These are phyloP conservation scores for Phyllosticta citriasiana DNA, from an alignment of 2,329 filamentous ascomycete genomes.

Conservation along the genomic window DNA sequence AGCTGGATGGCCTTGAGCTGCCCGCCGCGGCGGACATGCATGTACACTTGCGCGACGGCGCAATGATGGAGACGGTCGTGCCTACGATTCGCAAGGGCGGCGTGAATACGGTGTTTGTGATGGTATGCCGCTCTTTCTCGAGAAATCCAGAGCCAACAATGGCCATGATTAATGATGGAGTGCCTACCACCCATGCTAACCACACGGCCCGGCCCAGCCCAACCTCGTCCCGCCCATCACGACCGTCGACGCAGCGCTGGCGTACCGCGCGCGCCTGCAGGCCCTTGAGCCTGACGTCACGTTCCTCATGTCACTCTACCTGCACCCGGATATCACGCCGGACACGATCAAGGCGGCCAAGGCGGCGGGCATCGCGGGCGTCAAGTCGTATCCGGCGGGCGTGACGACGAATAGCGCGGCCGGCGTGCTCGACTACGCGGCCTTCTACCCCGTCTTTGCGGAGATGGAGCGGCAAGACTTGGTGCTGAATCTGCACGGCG, in stretches of 20 bases:
- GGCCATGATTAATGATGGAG: neutral
- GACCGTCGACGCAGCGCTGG: slow-evolving; percentile 36
- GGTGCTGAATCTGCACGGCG: slow-evolving; percentile 89
- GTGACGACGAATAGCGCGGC: slow-evolving; percentile 45
- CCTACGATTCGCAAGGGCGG: slow-evolving; percentile 42
- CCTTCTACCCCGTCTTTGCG: slow-evolving; percentile 71
- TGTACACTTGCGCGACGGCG: slow-evolving; percentile 43
- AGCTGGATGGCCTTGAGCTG: slow-evolving; percentile 35
- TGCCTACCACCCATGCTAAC: neutral
- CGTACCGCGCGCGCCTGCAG: slow-evolving; percentile 35
- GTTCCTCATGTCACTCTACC: slow-evolving; percentile 43
- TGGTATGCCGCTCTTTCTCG: slow-evolving; percentile 25
- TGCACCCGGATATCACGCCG: slow-evolving; percentile 39
- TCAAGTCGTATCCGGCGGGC: slow-evolving; percentile 57
- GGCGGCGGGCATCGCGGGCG: slow-evolving; percentile 58
- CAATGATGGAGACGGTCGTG: slow-evolving; percentile 42
- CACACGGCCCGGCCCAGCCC: slow-evolving; percentile 23
- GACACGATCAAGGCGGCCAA: slow-evolving; percentile 60
- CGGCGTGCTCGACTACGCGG: slow-evolving; percentile 59
- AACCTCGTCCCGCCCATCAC: slow-evolving; percentile 43
- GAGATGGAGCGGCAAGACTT: slow-evolving; percentile 79
- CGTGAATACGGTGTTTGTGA: slow-evolving; percentile 45
- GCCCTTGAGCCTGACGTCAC: slow-evolving; percentile 38
- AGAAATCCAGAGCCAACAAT: neutral
- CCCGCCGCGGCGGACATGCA: slow-evolving; percentile 42